phyloP scores from a whole-genome alignment of 73 alveolate genomes.

The Tetrahymena borealis region DNA sequence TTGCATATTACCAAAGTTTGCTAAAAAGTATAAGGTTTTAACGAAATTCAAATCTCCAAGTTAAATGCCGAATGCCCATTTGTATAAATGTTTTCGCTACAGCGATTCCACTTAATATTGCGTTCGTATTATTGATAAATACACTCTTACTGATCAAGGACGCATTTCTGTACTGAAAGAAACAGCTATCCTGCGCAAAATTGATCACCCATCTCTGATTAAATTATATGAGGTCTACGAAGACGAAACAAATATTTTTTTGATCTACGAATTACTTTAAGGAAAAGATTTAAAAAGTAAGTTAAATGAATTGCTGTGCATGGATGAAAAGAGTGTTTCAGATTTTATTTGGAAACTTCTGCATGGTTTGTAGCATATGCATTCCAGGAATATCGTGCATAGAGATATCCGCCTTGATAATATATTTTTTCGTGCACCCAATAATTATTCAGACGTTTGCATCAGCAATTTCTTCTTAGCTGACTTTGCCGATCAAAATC shows the following conservation, averaged over 20 bases:
- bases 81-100: slow-evolving; percentile 9
- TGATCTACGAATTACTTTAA: slow-evolving; percentile 4
- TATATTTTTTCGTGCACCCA: slow-evolving; percentile 12
- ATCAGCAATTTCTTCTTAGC: slow-evolving; percentile 31
- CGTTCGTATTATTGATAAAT: slow-evolving; percentile 27
- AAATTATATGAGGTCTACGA: slow-evolving; percentile 25
- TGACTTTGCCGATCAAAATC: slow-evolving; percentile 5
- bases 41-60: slow-evolving; percentile 14
- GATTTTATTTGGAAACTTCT: slow-evolving; percentile 18
- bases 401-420: slow-evolving; percentile 35
- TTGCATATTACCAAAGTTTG: slow-evolving; percentile 26
- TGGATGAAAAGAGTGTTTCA: slow-evolving; percentile 26
- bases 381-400: slow-evolving; percentile 19
- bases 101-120: slow-evolving; percentile 15
- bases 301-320: slow-evolving; percentile 17
- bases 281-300: slow-evolving; percentile 26
- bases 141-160: slow-evolving; percentile 8
- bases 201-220: slow-evolving; percentile 23
- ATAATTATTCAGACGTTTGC: slow-evolving; percentile 11
- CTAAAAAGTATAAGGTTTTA: slow-evolving; percentile 24
- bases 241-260: slow-evolving; percentile 23
- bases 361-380: slow-evolving; percentile 34
- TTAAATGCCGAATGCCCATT: slow-evolving; percentile 14
- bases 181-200: slow-evolving; percentile 12
- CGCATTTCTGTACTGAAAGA: background rate